A percentile compares a stretch with the other conserved stretches of the same genome.
phyloP scores from a whole-genome alignment of 1,139 yeast species.

The Saccharomyces hybrid region DNA sequence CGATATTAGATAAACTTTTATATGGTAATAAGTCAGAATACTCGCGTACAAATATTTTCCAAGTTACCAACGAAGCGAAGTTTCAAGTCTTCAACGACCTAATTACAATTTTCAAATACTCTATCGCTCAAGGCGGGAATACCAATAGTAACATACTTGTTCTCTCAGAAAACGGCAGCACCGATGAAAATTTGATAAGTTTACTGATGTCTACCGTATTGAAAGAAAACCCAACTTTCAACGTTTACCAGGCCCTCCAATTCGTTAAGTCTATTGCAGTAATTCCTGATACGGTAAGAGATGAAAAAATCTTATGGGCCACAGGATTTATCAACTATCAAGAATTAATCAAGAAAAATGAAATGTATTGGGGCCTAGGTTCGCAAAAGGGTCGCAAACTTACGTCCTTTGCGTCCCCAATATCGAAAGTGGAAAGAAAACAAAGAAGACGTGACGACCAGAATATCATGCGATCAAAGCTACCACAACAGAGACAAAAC shows the following conservation, averaged over 20 bases:
- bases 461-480: background rate
- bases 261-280: conserved; percentile 23
- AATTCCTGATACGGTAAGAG: conserved; percentile 16
- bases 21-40: conserved; percentile 12
- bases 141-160: conserved; percentile 20
- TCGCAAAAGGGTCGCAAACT: conserved; percentile 4
- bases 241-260: conserved; percentile 23
- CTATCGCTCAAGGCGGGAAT: conserved; percentile 3
- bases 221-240: conserved; percentile 19
- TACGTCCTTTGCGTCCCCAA: background rate
- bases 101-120: conserved; percentile 19
- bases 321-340: conserved; percentile 23
- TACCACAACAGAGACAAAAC: background rate
- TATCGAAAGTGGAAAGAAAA: background rate
- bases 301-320: conserved; percentile 23
- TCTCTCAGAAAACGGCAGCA: conserved; percentile 24
- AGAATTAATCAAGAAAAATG: conserved; percentile 23
- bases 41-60: conserved; percentile 16
- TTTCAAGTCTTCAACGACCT: conserved; percentile 27
- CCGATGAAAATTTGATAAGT: conserved; percentile 22
- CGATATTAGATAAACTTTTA: conserved; percentile 9
- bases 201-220: conserved; percentile 24
- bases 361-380: conserved; percentile 14
- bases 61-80: conserved; percentile 15
- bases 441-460: background rate